Base-by-base conservation (phyloP, 1,139 yeast species). In the Yamadazyma spencermartinsiae region DNA sequence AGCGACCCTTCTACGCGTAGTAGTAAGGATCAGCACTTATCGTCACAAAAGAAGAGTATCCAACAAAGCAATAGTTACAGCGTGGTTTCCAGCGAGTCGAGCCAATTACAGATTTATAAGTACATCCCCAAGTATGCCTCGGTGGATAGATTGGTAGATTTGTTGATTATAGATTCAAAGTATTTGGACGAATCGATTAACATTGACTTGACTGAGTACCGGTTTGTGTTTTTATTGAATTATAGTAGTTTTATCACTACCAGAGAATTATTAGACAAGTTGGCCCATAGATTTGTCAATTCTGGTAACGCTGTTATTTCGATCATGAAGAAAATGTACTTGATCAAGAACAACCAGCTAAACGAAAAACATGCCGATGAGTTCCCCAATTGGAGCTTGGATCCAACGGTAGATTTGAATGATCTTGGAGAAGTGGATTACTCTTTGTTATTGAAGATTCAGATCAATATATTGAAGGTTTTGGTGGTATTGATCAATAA, bases 381-480 rank as follows among this genome's bases (percentile, higher is more conserved):
- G 13, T 76, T 74, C 48, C 84, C 84, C 2, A 68, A 70, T 45
- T 84, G 90, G 90, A 56, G 60, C 13, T 48, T 63, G 18, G 76
- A 71, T 43, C 51, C 58, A 2, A 50, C 57, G 4, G 63, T 68
- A 15, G 65, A 69, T 39, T 52, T 70, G 41, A 56, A 57, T 30
- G 67, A 62, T 27, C 56, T 70, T 37, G 77, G 76, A 0, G 71
- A 68, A 31, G 74, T 72, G 25, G 76, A 72, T 46, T 71, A 85
- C 67, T 79, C 54, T 67, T 75, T 64, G 69, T 80, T 57, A 74
- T 81, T 49, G 75, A 67, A 83, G 55, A 86, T 89, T 39, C 96
- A 89, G 54, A 74, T 85, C 38, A 95, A 95, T 36, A 80, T 89
- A 31, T 67, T 89, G 45, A 95, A 87, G 55, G 87, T 89, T 1